phyloP scores from a whole-genome alignment of 768 basidiomycete genomes.

The Collybia mongolica region DNA sequence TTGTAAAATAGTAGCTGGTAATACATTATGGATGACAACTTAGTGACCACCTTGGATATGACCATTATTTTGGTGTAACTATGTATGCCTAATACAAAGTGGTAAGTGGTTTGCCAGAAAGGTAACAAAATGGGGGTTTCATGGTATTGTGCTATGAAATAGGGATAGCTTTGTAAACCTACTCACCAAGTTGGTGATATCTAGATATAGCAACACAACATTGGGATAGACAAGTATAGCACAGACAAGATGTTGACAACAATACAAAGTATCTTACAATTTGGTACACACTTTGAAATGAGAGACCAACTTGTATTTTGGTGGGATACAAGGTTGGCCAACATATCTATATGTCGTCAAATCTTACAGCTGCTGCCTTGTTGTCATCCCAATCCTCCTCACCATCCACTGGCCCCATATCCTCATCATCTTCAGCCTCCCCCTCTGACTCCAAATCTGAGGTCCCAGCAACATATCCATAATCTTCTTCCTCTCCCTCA shows the following conservation, averaged over 20 bases:
- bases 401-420: not conserved
- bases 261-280: not conserved
- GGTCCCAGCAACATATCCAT: not conserved
- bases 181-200: not conserved
- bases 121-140: not conserved
- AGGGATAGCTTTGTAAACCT: not conserved
- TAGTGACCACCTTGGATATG: not conserved
- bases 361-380: not conserved
- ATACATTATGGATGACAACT: not conserved
- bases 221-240: not conserved
- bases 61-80: not conserved
- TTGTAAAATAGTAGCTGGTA: not conserved
- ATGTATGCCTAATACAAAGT: not conserved
- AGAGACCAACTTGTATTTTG: not conserved
- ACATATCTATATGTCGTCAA: not conserved
- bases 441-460: not conserved
- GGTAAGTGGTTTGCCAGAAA: not conserved
- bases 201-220: not conserved
- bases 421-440: not conserved
- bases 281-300: not conserved
- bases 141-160: not conserved
- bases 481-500: not conserved
- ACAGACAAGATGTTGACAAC: not conserved
- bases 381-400: not conserved
- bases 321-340: not conserved